phyloP scores from a whole-genome alignment of 305 asterid species.

The Plantago coronopus region DNA sequence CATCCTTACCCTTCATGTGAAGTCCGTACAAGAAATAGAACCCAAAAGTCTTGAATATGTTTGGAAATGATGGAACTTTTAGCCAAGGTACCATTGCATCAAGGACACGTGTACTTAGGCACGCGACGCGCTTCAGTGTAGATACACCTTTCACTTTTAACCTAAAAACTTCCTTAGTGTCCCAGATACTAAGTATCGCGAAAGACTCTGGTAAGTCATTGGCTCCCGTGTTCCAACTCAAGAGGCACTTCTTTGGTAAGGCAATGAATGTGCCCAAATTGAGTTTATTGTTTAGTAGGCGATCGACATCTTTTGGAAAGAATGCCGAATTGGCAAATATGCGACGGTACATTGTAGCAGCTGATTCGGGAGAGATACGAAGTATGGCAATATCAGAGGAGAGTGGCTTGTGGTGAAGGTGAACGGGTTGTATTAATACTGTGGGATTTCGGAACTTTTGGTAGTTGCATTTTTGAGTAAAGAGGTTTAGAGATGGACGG shows the following conservation, averaged over 20 bases:
- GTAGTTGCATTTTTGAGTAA: constrained; percentile 53
- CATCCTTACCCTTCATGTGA: constrained; percentile 65
- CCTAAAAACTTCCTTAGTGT: constrained; percentile 45
- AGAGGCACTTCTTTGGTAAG: constrained; percentile 36
- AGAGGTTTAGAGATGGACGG: constrained; percentile 56
- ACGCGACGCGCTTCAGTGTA: constrained; percentile 39
- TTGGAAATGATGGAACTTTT: constrained; percentile 52
- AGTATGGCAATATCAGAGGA: constrained; percentile 34
- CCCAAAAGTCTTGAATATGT: constrained; percentile 58
- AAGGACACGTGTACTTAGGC: constrained; percentile 42
- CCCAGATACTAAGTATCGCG: constrained; percentile 43
- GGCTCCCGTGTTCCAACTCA: constrained; percentile 40
- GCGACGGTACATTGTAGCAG: constrained; percentile 39
- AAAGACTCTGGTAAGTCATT: constrained; percentile 18
- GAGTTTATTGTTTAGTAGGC: constrained; percentile 46
- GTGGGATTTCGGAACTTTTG: constrained; percentile 61
- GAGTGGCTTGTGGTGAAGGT: constrained; percentile 52
- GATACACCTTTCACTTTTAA: constrained; percentile 68
- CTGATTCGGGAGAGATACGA: constrained; percentile 37
- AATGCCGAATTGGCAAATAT: constrained; percentile 51
- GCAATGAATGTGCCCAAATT: constrained; percentile 82
- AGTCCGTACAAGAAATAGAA: constrained; percentile 61
- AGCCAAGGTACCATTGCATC: constrained; percentile 63
- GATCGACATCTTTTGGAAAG: constrained; percentile 60
- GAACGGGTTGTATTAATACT: constrained; percentile 78